Evolutionary conservation across 495 filamentous ascomycete genomes (phyloP).

Genomic region (Tuber borchii): DNA sequence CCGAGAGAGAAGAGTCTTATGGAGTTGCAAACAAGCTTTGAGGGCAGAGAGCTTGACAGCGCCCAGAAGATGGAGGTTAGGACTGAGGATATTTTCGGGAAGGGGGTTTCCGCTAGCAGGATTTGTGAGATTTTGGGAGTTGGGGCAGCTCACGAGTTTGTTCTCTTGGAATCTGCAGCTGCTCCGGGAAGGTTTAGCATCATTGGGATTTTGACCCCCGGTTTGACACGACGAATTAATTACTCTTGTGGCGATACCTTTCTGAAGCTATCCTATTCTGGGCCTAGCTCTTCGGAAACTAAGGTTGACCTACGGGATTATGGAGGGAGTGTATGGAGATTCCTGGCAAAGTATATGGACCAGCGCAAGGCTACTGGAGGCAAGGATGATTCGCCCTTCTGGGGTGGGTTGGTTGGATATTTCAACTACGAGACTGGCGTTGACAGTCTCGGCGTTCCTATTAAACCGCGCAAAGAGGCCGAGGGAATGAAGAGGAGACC

Average conservation of each 20-base stretch:
- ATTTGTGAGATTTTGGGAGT: conserved; percentile 46
- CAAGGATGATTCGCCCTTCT: conserved; percentile 55
- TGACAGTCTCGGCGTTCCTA: conserved; percentile 51
- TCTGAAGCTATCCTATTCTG: conserved; percentile 23
- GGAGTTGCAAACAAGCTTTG: conserved; percentile 30
- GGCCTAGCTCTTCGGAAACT: conserved; percentile 20
- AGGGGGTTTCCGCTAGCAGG: conserved; percentile 12
- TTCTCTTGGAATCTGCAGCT: conserved; percentile 53
- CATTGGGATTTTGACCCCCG: conserved; percentile 54
- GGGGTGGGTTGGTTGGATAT: conserved; percentile 85
- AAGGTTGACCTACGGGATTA: conserved; percentile 43
- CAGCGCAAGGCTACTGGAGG: conserved; percentile 47
- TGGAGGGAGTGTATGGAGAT: conserved; percentile 49
- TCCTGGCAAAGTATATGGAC: conserved; percentile 55
- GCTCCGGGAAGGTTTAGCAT: conserved; percentile 58
- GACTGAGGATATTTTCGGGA: conserved; percentile 7
- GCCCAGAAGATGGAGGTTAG: conserved; percentile 10
- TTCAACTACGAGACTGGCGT: conserved; percentile 85
- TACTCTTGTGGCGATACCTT: conserved; percentile 49
- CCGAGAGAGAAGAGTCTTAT: conserved; percentile 33
- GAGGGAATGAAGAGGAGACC: conserved; percentile 43
- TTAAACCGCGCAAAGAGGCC: conserved; percentile 16
- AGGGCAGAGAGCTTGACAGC: not conserved
- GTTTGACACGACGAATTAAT: conserved; percentile 49
- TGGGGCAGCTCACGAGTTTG: conserved; percentile 43